Conservation (phyloP, 2,329 filamentous ascomycete genomes). For the Alternaria consortialis region DNA sequence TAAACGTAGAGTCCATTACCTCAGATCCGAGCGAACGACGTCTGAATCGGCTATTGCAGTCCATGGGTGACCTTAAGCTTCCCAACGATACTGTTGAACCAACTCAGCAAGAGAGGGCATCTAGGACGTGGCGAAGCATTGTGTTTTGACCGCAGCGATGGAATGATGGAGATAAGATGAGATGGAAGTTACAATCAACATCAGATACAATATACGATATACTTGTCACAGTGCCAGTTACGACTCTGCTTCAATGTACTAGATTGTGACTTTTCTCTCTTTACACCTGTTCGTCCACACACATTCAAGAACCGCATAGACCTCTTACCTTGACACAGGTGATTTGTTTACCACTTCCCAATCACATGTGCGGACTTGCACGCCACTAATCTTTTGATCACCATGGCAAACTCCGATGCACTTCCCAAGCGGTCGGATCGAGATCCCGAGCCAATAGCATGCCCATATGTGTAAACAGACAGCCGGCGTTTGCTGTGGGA, state of each 20-base stretch:
- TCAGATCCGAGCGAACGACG: conserved; percentile 19
- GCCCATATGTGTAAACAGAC: background rate
- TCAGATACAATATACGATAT: background rate
- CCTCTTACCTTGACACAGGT: background rate
- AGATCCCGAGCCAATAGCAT: background rate
- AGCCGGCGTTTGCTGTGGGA: background rate
- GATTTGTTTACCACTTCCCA: background rate
- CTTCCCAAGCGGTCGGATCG: background rate
- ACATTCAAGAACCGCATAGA: background rate
- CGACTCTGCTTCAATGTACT: background rate
- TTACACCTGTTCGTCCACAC: background rate
- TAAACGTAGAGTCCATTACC: conserved; percentile 8
- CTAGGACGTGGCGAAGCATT: conserved; percentile 8
- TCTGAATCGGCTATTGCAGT: conserved; percentile 2
- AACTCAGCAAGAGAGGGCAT: background rate
- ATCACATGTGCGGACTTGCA: background rate
- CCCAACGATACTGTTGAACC: background rate
- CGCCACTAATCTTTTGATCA: background rate
- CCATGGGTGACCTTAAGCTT: background rate
- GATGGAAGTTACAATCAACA: background rate
- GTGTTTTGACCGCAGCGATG: background rate
- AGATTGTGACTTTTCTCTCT: background rate
- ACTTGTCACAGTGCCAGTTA: background rate
- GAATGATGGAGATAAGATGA: background rate
- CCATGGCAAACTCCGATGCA: background rate